Percentiles rank a stretch among this genome's conserved stretches.
Conservation (phyloP, 2,329 filamentous ascomycete genomes). For the Aspergillus pseudonomiae region DNA sequence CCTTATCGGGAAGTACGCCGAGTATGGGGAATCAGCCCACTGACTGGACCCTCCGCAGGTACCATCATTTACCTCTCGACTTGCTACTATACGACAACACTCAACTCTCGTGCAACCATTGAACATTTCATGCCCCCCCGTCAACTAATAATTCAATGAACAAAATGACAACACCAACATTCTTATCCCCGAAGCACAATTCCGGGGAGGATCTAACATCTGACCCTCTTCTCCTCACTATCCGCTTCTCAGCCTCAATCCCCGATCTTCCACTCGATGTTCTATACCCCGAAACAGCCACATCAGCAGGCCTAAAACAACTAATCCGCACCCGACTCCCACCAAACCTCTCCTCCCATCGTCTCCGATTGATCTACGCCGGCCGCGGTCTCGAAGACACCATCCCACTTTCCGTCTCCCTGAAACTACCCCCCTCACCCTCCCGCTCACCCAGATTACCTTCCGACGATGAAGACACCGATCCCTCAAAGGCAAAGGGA, state of each 20-base stretch:
- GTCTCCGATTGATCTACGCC: slow-evolving; percentile 85
- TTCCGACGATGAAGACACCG: slow-evolving; percentile 24
- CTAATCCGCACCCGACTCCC: slow-evolving; percentile 75
- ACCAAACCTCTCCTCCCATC: slow-evolving; percentile 62
- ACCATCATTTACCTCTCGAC: background rate
- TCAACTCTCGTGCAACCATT: background rate
- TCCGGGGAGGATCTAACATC: slow-evolving; percentile 11
- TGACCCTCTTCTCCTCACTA: slow-evolving; percentile 68
- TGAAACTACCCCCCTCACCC: slow-evolving; percentile 65
- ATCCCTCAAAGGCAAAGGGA: slow-evolving; percentile 23
- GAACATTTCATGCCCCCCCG: background rate
- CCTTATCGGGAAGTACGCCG: background rate
- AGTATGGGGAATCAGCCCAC: background rate
- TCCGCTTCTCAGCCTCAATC: slow-evolving; percentile 86
- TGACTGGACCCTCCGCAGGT: background rate
- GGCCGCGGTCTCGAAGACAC: slow-evolving; percentile 82
- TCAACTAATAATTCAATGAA: background rate
- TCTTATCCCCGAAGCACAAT: slow-evolving; percentile 17
- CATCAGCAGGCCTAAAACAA: slow-evolving; percentile 78
- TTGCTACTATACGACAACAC: background rate
- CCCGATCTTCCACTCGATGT: slow-evolving; percentile 83
- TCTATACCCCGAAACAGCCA: slow-evolving; percentile 66
- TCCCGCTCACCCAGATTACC: slow-evolving; percentile 41
- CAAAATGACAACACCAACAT: slow-evolving; percentile 24
- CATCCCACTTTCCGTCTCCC: slow-evolving; percentile 66